These are phyloP conservation scores for Metschnikowia matae DNA, from an alignment of 805 yeast genomes.

Conservation along the genomic window DNA sequence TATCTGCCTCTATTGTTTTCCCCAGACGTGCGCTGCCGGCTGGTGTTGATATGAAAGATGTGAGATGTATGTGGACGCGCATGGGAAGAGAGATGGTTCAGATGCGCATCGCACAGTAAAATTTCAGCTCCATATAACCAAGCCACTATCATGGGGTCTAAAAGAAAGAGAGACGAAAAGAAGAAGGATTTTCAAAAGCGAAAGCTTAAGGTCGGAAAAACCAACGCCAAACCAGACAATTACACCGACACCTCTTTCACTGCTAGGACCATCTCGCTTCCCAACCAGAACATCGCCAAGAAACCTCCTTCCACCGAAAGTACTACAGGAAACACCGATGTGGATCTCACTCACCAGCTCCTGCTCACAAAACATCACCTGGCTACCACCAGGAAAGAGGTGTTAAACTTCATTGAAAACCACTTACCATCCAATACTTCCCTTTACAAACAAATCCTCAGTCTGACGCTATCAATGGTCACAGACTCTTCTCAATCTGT, in stretches of 20 bases:
- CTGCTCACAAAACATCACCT: slow-evolving; percentile 74
- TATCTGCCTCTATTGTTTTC: neutral
- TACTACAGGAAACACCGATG: slow-evolving; percentile 25
- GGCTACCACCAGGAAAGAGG: slow-evolving; percentile 65
- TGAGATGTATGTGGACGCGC: neutral
- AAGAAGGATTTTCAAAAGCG: slow-evolving; percentile 70
- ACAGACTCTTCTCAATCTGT: slow-evolving; percentile 66
- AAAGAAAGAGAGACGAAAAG: slow-evolving; percentile 58
- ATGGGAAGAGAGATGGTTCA: neutral
- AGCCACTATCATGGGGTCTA: slow-evolving; percentile 36
- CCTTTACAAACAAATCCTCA: slow-evolving; percentile 52
- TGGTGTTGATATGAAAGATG: neutral
- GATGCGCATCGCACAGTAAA: slow-evolving; percentile 13
- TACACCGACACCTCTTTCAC: slow-evolving; percentile 83
- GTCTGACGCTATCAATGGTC: slow-evolving; percentile 57
- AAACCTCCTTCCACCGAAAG: slow-evolving; percentile 14
- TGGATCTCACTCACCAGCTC: slow-evolving; percentile 56
- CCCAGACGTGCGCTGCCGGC: neutral
- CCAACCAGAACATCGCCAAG: slow-evolving; percentile 37
- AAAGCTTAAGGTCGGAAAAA: slow-evolving; percentile 86
- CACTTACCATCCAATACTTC: slow-evolving; percentile 52
- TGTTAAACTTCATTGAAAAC: slow-evolving; percentile 49
- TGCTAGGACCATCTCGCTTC: slow-evolving; percentile 55
- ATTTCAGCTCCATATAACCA: neutral
- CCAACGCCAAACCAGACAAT: slow-evolving; percentile 64